Conservation (phyloP, 192 early-diverging fungal species). For the Rhizophagus prolifer region DNA sequence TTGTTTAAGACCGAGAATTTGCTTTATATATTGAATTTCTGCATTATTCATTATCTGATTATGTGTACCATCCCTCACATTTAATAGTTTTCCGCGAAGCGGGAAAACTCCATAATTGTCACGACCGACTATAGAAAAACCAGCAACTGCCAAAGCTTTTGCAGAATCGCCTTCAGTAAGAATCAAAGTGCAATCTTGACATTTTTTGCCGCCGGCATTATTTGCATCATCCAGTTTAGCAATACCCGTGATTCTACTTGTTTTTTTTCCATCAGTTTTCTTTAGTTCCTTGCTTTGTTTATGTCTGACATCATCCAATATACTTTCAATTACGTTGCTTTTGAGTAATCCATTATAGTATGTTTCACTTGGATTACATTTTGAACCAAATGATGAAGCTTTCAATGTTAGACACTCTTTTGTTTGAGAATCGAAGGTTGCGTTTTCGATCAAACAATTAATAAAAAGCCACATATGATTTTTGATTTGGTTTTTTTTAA, state of each 20-base stretch:
- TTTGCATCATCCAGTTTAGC: conserved; percentile 95
- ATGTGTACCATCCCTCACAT: conserved; percentile 84
- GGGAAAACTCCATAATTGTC: conserved; percentile 95
- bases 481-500: conserved; percentile 86
- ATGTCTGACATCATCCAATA: conserved; percentile 68
- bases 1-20: conserved; percentile 93
- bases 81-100: conserved; percentile 94
- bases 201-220: conserved; percentile 73
- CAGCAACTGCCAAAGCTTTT: conserved; percentile 84
- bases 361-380: conserved; percentile 6
- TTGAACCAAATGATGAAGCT: conserved; percentile 75
- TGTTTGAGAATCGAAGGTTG: conserved; percentile 96
- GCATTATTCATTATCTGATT: conserved; percentile 75
- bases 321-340: conserved; percentile 82
- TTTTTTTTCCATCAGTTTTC: conserved; percentile 79
- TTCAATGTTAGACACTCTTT: conserved; percentile 94
- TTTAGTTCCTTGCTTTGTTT: conserved; percentile 76
- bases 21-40: conserved; percentile 87
- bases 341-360: conserved; percentile 41
- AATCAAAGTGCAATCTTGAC: conserved; percentile 87
- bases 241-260: conserved; percentile 64
- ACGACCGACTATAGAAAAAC: conserved; percentile 83
- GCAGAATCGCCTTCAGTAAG: conserved; percentile 98
- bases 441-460: conserved; percentile 92
- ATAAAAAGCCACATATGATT: conserved; percentile 92